Conservation (phyloP, 352 stramenopile species). For the Peronospora destructor region DNA sequence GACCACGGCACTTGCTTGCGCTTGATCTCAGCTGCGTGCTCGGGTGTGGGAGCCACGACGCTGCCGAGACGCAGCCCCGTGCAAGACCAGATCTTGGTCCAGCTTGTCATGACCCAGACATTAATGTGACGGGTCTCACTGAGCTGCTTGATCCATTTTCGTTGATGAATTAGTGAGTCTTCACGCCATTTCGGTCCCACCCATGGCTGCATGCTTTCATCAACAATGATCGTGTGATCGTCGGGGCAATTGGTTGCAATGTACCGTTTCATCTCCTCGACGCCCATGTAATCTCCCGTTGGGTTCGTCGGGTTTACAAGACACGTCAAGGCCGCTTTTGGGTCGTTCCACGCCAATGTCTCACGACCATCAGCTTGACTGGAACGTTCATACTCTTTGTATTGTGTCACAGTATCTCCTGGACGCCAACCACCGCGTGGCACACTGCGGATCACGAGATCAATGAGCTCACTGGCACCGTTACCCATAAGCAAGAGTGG, state of each 20-base stretch:
- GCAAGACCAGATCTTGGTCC: slow-evolving; percentile 91
- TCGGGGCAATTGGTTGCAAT: slow-evolving; percentile 78
- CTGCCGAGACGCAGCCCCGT: slow-evolving; percentile 84
- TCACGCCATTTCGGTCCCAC: slow-evolving; percentile 75
- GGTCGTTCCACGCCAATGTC: slow-evolving; percentile 72
- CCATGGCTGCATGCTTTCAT: slow-evolving; percentile 90
- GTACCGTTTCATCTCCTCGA: slow-evolving; percentile 82
- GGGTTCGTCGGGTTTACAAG: slow-evolving; percentile 88
- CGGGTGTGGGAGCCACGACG: slow-evolving; percentile 74
- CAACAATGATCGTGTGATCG: slow-evolving; percentile 87
- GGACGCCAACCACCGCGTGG: slow-evolving; percentile 61
- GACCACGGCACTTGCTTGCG: slow-evolving; percentile 89
- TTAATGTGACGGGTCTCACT: slow-evolving; percentile 72
- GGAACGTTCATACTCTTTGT: slow-evolving; percentile 86
- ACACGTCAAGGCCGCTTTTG: slow-evolving; percentile 67
- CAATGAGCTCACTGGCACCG: slow-evolving; percentile 79
- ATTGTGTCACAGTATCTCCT: slow-evolving; percentile 67
- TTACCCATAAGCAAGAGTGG: slow-evolving; percentile 78
- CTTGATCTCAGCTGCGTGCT: slow-evolving; percentile 79
- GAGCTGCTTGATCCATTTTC: slow-evolving; percentile 72
- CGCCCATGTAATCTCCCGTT: slow-evolving; percentile 82
- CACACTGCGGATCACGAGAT: slow-evolving; percentile 85
- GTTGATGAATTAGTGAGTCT: slow-evolving; percentile 84
- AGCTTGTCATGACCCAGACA: slow-evolving; percentile 89
- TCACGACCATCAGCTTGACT: slow-evolving; percentile 74